Evolutionary conservation across 2,329 filamentous ascomycete genomes (phyloP).

Genomic region (Boeremia lycopersici): DNA sequence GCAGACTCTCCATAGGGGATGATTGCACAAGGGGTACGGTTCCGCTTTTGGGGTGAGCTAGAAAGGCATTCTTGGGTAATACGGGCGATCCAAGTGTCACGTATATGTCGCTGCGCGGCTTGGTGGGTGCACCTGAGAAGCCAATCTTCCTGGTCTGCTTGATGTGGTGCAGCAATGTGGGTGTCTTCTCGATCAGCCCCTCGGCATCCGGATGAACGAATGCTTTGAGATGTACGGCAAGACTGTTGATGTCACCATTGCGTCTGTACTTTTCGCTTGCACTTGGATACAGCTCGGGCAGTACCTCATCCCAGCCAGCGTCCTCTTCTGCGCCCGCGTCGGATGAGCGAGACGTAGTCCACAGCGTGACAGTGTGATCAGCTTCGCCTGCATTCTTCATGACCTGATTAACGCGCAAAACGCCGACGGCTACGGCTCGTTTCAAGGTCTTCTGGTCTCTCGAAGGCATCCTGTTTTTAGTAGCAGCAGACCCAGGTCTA

Average conservation of each 20-base stretch:
- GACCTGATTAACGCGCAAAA: slow-evolving; percentile 75
- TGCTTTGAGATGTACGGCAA: slow-evolving; percentile 79
- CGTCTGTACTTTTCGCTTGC: slow-evolving; percentile 75
- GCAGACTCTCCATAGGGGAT: slow-evolving; percentile 74
- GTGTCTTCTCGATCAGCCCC: slow-evolving; percentile 79
- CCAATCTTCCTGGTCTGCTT: slow-evolving; percentile 85
- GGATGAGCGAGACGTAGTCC: slow-evolving; percentile 63
- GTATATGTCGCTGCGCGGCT: slow-evolving; percentile 92
- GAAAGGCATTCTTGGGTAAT: slow-evolving; percentile 69
- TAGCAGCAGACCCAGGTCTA: slow-evolving; percentile 37
- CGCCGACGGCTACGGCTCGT: slow-evolving; percentile 76
- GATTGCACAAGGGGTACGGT: slow-evolving; percentile 73
- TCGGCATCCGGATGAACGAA: slow-evolving; percentile 82
- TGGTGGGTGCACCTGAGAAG: slow-evolving; percentile 89
- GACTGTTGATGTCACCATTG: slow-evolving; percentile 72
- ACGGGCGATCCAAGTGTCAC: slow-evolving; percentile 80
- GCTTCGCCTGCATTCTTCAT: slow-evolving; percentile 73
- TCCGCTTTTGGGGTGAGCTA: slow-evolving; percentile 77
- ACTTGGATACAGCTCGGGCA: slow-evolving; percentile 69
- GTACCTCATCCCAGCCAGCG: slow-evolving; percentile 74
- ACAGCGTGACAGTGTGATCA: slow-evolving; percentile 78
- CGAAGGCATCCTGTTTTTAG: slow-evolving; percentile 36
- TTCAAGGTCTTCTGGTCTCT: slow-evolving; percentile 61
- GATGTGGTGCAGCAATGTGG: slow-evolving; percentile 83
- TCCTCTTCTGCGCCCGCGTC: slow-evolving; percentile 53